These are phyloP conservation scores for Colletotrichum sp. DNA, from an alignment of 2,329 filamentous ascomycete species.

Conservation along the genomic window DNA sequence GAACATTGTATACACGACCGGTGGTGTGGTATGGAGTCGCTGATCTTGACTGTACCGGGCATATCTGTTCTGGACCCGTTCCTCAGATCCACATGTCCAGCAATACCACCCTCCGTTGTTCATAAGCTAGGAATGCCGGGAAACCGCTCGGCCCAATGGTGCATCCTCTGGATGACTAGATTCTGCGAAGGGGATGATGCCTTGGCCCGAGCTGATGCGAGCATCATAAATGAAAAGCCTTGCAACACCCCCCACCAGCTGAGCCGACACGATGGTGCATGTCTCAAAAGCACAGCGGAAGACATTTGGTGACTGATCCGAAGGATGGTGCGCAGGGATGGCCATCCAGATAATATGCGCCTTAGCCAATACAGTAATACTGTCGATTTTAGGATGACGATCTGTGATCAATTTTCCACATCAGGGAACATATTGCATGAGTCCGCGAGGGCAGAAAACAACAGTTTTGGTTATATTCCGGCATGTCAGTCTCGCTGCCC, in stretches of 20 bases:
- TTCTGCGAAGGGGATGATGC: neutral
- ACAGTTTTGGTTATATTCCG: neutral
- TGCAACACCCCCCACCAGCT: neutral
- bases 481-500: neutral
- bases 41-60: neutral
- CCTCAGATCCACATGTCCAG: neutral
- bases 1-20: neutral
- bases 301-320: neutral
- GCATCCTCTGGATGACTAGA: neutral
- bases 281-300: neutral
- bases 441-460: neutral
- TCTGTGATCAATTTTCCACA: neutral
- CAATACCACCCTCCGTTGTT: neutral
- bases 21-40: neutral
- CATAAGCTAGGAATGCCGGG: neutral
- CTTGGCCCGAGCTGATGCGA: neutral
- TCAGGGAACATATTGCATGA: neutral
- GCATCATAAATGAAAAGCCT: neutral
- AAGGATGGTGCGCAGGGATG: neutral
- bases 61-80: neutral
- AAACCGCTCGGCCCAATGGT: neutral
- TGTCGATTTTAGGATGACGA: neutral
- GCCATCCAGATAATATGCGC: neutral
- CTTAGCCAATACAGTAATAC: neutral
- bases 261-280: neutral